Base-by-base conservation (phyloP, 148 eudicot species). In the Camellia lanceoleosa region DNA sequence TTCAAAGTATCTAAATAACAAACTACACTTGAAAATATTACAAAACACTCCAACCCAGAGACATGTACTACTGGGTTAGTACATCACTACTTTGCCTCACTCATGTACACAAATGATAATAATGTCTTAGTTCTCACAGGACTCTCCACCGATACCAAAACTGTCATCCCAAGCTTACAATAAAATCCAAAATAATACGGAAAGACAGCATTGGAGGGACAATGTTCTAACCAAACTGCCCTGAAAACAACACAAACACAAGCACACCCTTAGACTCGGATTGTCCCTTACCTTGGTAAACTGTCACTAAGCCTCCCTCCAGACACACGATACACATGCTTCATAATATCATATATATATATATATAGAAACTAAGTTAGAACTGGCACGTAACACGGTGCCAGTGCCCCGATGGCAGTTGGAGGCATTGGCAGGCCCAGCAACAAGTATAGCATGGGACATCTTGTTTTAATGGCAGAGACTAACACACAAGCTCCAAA, bases 321-420 rank as follows among this genome's bases (percentile, higher is more conserved):
- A 44, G 18, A 52, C 23, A 55, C 66, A 12, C 38, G 59, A 78
- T 43, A 78, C 78, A 78, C 83, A 63, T 82, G 80, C 82, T 56
- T 67, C 73, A 65, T n/a, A 9, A 80, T 85, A 84, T 81, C 77
- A 77, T 80, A 30, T 30, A 30, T 30, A 30, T n/a, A n/a, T 30
- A 30, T 30, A 30, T 30, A 82, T 86, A 82, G 66, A 85, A 78
- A 84, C 82, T 30, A 47, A 75, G 74, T 84, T 68, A 81, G 82
- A 83, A 81, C 89, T 55, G 84, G 80, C 77, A 80, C 47, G 59
- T 58, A 38, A 74, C 38, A 30, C 30, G 16, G 65, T 71, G 72
- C 87, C 85, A 76, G 89, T 84, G 86, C 85, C 87, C 85, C 77
- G 84, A 81, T 66, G 83, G 89, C 87, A 82, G 82, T 76, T 74